Percentiles rank a stretch among this genome's conserved stretches.
phyloP scores from a whole-genome alignment of 768 basidiomycete genomes.

The Termitomyces sp. region DNA sequence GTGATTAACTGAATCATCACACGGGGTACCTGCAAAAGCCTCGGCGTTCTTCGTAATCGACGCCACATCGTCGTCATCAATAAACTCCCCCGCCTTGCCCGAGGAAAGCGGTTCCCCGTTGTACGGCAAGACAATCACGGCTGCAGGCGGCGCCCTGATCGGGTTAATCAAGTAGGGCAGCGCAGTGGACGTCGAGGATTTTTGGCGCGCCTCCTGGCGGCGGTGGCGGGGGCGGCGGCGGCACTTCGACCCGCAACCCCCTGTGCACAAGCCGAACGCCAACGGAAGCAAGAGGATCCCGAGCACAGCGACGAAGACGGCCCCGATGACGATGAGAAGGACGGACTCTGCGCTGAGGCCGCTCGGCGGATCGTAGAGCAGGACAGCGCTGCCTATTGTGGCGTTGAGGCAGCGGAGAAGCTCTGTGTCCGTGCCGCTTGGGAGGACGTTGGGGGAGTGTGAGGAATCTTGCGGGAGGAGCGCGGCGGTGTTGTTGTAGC shows the following conservation, averaged over 20 bases:
- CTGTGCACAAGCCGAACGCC: background rate
- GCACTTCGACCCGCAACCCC: background rate
- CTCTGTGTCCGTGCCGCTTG: constrained; percentile 33
- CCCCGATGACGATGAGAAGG: background rate
- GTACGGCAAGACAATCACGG: background rate
- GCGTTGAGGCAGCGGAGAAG: constrained; percentile 45
- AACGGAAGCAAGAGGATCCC: background rate
- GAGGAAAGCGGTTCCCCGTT: background rate
- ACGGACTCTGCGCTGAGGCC: background rate
- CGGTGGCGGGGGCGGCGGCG: background rate
- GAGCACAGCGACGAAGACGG: background rate
- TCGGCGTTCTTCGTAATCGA: constrained; percentile 3
- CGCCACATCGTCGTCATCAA: background rate
- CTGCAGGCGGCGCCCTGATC: background rate
- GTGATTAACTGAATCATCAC: too few species aligned
- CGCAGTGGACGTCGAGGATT: too few species aligned
- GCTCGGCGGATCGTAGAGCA: background rate
- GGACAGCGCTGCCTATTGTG: constrained; percentile 33
- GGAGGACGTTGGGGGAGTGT: constrained; percentile 21
- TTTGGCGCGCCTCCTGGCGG: background rate
- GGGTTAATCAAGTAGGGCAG: background rate
- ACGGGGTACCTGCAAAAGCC: background rate
- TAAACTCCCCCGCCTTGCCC: too few species aligned
- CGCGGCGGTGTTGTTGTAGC: constrained; percentile 54
- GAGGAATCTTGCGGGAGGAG: constrained; percentile 24